Evolutionary conservation across 139 green algal genomes (phyloP), one percentile per base, ranked within the genome.

Genomic region (Chlorella sp.): DNA sequence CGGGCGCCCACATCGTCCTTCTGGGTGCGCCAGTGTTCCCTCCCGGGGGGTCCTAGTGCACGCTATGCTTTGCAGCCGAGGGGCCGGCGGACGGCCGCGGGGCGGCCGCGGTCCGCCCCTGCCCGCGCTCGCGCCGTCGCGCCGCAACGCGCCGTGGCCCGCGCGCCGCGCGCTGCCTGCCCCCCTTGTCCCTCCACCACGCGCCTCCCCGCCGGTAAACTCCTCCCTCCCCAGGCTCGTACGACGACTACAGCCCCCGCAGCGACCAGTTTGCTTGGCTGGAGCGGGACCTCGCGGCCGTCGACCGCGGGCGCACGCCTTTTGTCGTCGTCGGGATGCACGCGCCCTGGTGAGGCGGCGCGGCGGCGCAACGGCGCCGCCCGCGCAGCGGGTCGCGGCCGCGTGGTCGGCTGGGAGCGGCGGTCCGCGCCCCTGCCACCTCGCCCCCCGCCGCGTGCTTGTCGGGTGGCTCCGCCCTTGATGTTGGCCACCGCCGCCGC

Each of bases 281-380:
- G 35, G 12, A 86, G 71, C 38, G 65, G 0, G 90, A 97, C 77
- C 83, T 97, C 31, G 78, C 74, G 2, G 41, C 56, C 12, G 82
- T 97, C 38, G 87, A 95, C 77, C 79, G 88, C 36, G 67, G 15
- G 3, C 69, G 77, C 38, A 95, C 91, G n/a, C 91, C 91, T 14
- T 96, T 90, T 90, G 40, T 96, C 33, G 74, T 96, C 33, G 90
- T 86, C 6, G 74, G 71, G 53, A 77, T 92, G 60, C 92, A 97
- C 73, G 90, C 88, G 11, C 92, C 92, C 23, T 97, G 89, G n/a
- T n/a, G n/a, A n/a, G n/a, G 79, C n/a, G n/a, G n/a, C n/a, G n/a
- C n/a, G n/a, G n/a, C n/a, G n/a, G n/a, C n/a, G n/a, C n/a, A n/a
- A n/a, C n/a, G n/a, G n/a, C n/a, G n/a, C n/a, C n/a, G n/a, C n/a